These are phyloP conservation scores for Ceriops tagal DNA, from an alignment of 345 rosid genomes.

Conservation along the genomic window DNA sequence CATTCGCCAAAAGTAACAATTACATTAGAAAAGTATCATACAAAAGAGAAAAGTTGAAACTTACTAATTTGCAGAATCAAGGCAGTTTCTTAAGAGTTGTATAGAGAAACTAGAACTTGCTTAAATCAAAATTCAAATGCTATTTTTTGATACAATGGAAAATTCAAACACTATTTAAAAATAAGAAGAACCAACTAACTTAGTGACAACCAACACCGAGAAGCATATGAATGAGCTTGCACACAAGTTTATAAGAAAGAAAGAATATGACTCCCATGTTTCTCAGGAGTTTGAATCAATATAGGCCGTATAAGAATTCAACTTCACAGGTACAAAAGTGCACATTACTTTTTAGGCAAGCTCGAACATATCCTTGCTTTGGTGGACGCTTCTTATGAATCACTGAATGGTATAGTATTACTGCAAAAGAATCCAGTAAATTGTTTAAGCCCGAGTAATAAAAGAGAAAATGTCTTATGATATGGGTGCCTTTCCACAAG, in stretches of 20 bases:
- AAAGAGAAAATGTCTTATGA: conserved; percentile 4
- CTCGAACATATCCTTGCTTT: conserved; percentile 75
- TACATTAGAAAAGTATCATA: neutral
- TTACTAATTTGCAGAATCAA: neutral
- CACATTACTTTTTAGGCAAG: conserved; percentile 81
- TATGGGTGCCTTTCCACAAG: neutral
- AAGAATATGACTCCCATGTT: neutral
- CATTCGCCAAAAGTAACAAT: neutral
- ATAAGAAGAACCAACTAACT: neutral
- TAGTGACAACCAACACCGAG: neutral
- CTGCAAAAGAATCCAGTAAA: conserved; percentile 41
- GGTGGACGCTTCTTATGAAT: conserved; percentile 72
- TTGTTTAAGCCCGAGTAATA: conserved; percentile 1
- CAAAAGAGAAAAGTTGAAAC: neutral
- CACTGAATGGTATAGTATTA: conserved; percentile 82
- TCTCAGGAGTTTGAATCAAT: conserved; percentile 1
- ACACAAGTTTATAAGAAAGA: neutral
- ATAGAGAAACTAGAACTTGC: neutral
- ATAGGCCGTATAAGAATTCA: conserved; percentile 5
- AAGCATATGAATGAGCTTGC: neutral
- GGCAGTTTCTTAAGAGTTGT: neutral
- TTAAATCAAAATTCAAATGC: neutral
- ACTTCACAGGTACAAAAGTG: conserved; percentile 28
- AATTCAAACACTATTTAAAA: no score
- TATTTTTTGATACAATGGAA: neutral